phyloP scores from a whole-genome alignment of 2,329 filamentous ascomycete genomes.

The Exophiala bonariae region DNA sequence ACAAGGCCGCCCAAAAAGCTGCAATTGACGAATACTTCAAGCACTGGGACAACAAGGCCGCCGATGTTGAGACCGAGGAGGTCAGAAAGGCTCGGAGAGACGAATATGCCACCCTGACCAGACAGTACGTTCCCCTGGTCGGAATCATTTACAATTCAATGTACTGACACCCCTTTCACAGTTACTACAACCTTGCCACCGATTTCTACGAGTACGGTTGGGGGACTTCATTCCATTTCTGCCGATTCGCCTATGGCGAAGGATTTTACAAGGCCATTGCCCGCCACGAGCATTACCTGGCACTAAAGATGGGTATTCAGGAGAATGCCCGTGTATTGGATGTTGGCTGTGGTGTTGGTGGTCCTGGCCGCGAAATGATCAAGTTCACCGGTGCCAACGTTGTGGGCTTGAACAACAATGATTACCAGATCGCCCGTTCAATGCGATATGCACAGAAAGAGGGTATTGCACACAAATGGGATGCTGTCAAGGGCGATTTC shows the following conservation, averaged over 20 bases:
- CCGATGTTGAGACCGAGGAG: slow-evolving; percentile 76
- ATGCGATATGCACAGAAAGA: slow-evolving; percentile 80
- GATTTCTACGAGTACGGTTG: slow-evolving; percentile 97
- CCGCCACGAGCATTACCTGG: slow-evolving; percentile 96
- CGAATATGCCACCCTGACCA: slow-evolving; percentile 89
- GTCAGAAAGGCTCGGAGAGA: slow-evolving; percentile 77
- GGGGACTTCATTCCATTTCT: slow-evolving; percentile 97
- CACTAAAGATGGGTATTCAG: slow-evolving; percentile 81
- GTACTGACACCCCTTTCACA: slow-evolving; percentile 38
- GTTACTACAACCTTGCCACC: slow-evolving; percentile 96
- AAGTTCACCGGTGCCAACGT: slow-evolving; percentile 91
- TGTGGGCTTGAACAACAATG: slow-evolving; percentile 96
- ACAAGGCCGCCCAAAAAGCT: slow-evolving; percentile 72
- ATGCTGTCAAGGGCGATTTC: slow-evolving; percentile 93
- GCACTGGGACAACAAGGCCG: slow-evolving; percentile 87
- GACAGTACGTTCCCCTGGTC: slow-evolving; percentile 66
- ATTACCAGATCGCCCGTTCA: slow-evolving; percentile 98
- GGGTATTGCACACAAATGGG: slow-evolving; percentile 74
- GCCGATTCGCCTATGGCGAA: slow-evolving; percentile 84
- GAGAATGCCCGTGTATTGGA: slow-evolving; percentile 89
- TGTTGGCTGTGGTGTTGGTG: slow-evolving; percentile 95
- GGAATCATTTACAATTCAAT: slow-evolving; percentile 25
- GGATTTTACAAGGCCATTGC: slow-evolving; percentile 88
- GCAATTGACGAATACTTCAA: slow-evolving; percentile 93
- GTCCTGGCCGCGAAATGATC: slow-evolving; percentile 91